Base-by-base conservation (phyloP, 805 yeast species). In the Spathaspora gorwiae region DNA sequence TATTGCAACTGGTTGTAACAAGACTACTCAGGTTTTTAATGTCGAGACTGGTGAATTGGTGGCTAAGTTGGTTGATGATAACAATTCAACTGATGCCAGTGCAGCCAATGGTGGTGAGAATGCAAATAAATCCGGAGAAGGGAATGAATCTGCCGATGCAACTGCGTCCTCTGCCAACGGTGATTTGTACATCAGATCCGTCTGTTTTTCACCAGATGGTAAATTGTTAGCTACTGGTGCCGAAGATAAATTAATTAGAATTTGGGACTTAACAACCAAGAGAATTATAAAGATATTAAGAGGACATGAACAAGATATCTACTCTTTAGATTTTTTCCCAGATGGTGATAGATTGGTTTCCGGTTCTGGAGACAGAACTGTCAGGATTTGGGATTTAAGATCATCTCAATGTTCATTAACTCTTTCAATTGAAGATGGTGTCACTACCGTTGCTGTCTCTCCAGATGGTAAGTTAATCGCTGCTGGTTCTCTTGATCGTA, bases 231-330 rank as follows among this genome's bases (percentile, higher is more conserved):
- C 97, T 30, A 90, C 97, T 9, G 99, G 95, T 61, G 92, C 94
- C 35, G 95, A 86, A 66, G 95, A 86, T 65, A 85, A 84, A 64
- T 78, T 86, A 53, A 94, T 94, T 56, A 81, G 98, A 65, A 90
- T 92, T 58, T 92, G 99, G 99, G 97, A 92, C 64, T 80, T 92
- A 62, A 78, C 87, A 43, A 81, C 92, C 27, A 79, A 86, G 65
- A 81, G 90, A 59, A 87, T 90, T 58, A 87, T 90, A 53, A 85
- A 87, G 68, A 84, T 87, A 54, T 75, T 92, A 62, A 78, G 83
- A 51, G 99, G 99, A 43, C 98, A 92, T 64, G 97, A 90, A 66
- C 99, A 94, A 73, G 99, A 92, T 69, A 90, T 92, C 55, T 94
- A 92, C 69, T 90, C 97, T 10, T 76, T 92, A 54, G 97, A 89